Conservation (phyloP, 768 basidiomycete species). For the Omphalotus guepiniiformis region DNA sequence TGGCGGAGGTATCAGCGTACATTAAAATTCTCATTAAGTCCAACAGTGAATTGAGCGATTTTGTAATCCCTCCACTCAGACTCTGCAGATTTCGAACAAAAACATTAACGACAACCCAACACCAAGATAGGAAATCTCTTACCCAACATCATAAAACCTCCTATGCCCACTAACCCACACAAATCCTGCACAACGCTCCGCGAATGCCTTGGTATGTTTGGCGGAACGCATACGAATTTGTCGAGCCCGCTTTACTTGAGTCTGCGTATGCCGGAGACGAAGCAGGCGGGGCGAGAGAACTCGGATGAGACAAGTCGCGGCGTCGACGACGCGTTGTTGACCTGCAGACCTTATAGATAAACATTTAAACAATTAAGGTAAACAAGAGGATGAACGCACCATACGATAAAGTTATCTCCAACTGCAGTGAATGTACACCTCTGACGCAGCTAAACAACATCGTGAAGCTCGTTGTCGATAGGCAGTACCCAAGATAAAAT, state of each 20-base stretch:
- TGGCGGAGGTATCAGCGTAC: constrained; percentile 31
- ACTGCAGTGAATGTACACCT: constrained; percentile 36
- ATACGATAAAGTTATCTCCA: constrained; percentile 37
- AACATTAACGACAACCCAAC: not conserved
- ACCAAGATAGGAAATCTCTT: not conserved
- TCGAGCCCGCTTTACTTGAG: constrained; percentile 24
- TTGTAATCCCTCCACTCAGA: constrained; percentile 41
- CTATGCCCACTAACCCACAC: constrained; percentile 37
- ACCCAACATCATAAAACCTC: constrained; percentile 35
- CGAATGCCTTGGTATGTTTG: constrained; percentile 28
- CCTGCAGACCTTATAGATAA: constrained; percentile 31
- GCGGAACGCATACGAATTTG: constrained; percentile 25
- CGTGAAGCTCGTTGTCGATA: constrained; percentile 33
- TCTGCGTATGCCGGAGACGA: constrained; percentile 32
- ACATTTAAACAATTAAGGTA: not conserved
- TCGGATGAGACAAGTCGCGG: constrained; percentile 32
- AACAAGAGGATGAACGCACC: constrained; percentile 22
- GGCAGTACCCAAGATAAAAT: constrained; percentile 37
- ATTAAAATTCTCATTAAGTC: constrained; percentile 20
- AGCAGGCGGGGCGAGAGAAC: constrained; percentile 38
- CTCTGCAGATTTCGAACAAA: constrained; percentile 22
- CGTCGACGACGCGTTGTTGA: constrained; percentile 39
- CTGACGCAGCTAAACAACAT: constrained; percentile 35
- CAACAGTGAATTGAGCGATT: constrained; percentile 33
- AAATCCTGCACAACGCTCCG: constrained; percentile 40